These are phyloP conservation scores for Capronia americana DNA, from an alignment of 2,329 filamentous ascomycete species.

Conservation along the genomic window DNA sequence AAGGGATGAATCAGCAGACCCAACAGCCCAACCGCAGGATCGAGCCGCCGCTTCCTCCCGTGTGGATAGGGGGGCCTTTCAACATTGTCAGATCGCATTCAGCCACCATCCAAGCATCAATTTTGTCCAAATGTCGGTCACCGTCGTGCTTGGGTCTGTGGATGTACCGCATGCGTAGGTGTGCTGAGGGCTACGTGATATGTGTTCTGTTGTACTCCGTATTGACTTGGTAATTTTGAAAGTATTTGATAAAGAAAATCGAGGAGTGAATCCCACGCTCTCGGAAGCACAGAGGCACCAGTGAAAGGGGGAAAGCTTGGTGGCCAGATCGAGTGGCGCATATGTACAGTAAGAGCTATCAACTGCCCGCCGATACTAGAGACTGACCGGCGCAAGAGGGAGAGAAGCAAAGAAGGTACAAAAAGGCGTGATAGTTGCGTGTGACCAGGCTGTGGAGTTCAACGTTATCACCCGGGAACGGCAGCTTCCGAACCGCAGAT, in stretches of 20 bases:
- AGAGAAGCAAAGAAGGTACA: not conserved
- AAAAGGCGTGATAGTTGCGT: not conserved
- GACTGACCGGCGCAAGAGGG: not conserved
- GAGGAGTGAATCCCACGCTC: not conserved
- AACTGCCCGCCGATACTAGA: not conserved
- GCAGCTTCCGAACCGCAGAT: constrained; percentile 13
- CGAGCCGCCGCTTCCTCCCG: constrained; percentile 5
- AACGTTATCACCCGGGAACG: constrained; percentile 9
- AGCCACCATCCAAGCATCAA: not conserved
- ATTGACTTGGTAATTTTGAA: not conserved
- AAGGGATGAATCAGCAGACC: constrained; percentile 12
- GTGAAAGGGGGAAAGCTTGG: not conserved
- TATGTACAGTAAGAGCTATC: not conserved
- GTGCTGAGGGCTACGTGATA: not conserved
- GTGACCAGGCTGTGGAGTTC: constrained; percentile 14
- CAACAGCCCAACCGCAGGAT: constrained; percentile 8
- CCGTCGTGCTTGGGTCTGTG: not conserved
- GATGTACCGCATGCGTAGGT: not conserved
- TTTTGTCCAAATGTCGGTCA: not conserved
- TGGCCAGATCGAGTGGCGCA: not conserved
- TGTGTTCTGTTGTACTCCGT: not conserved
- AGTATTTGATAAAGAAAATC: not conserved
- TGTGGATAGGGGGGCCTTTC: constrained; percentile 12
- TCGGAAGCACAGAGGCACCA: not conserved
- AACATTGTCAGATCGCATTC: not conserved